Conservation (phyloP, 345 rosid genomes). For the Trapa incisa region DNA sequence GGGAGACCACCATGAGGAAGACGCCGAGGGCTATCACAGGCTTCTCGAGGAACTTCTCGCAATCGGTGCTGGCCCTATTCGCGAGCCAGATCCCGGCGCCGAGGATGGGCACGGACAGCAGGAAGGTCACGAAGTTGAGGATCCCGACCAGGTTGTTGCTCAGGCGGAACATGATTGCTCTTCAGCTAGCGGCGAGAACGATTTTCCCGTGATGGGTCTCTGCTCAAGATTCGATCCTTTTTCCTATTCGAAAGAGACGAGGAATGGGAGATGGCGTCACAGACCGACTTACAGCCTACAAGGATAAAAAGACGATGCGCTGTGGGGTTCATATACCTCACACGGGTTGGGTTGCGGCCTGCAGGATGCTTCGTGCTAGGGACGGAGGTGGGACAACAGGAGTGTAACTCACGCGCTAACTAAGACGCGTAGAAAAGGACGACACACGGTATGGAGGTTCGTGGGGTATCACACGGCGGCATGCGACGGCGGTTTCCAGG, state of each 20-base stretch:
- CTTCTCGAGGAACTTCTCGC: conserved; percentile 16
- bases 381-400: too few relatives aligned
- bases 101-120: conserved; percentile 12
- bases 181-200: not conserved
- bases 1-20: conserved; percentile 14
- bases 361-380: too few relatives aligned
- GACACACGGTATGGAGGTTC: too few relatives aligned
- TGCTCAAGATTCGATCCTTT: not conserved
- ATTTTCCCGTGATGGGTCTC: not conserved
- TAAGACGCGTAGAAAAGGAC: too few relatives aligned
- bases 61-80: conserved; percentile 9
- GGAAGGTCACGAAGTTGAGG: conserved; percentile 12
- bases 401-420: too few relatives aligned
- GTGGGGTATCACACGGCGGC: not conserved
- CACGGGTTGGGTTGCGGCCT: too few relatives aligned
- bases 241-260: not conserved
- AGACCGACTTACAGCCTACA: not conserved
- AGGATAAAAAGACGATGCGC: not conserved
- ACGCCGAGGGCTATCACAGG: conserved; percentile 17
- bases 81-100: conserved; percentile 14
- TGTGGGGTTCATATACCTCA: not conserved
- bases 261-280: not conserved
- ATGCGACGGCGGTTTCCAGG: not conserved
- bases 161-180: conserved; percentile 9
- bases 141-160: conserved; percentile 17